Evolutionary conservation across 352 stramenopile species (phyloP).

Genomic region (Phytophthora aleatoria): DNA sequence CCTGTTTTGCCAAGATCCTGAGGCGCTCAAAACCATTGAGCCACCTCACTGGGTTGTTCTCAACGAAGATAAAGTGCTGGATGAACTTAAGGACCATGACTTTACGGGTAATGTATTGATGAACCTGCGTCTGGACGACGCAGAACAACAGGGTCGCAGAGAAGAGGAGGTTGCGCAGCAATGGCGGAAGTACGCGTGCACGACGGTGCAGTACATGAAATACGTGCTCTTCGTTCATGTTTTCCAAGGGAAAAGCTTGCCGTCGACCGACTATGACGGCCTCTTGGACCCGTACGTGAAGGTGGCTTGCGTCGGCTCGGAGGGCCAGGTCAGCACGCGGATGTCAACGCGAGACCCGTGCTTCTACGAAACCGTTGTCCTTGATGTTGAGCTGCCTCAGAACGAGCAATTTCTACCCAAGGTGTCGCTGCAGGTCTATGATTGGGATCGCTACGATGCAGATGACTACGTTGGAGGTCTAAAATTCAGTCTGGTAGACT

Average conservation of each 20-base stretch:
- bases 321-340: slow-evolving; percentile 62
- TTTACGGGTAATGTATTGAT: slow-evolving; percentile 86
- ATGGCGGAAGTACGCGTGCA: slow-evolving; percentile 62
- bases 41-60: slow-evolving; percentile 74
- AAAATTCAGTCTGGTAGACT: slow-evolving; percentile 64
- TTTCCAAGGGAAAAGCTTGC: slow-evolving; percentile 77
- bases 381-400: slow-evolving; percentile 81
- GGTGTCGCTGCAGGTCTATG: slow-evolving; percentile 76
- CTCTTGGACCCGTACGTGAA: slow-evolving; percentile 86
- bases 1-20: slow-evolving; percentile 53
- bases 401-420: slow-evolving; percentile 67
- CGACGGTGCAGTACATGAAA: slow-evolving; percentile 68
- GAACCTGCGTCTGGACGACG: slow-evolving; percentile 65
- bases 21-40: slow-evolving; percentile 41
- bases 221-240: slow-evolving; percentile 87
- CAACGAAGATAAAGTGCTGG: slow-evolving; percentile 75
- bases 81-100: slow-evolving; percentile 83
- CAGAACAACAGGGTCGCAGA: slow-evolving; percentile 18
- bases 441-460: slow-evolving; percentile 74
- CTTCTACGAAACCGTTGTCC: slow-evolving; percentile 84
- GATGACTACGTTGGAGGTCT: slow-evolving; percentile 75
- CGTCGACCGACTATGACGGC: slow-evolving; percentile 75
- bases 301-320: slow-evolving; percentile 76
- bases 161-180: slow-evolving; percentile 50
- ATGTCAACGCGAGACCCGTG: slow-evolving; percentile 77